These are phyloP conservation scores for Colletotrichum euphorbiae DNA, from an alignment of 2,329 filamentous ascomycete species.

Conservation along the genomic window DNA sequence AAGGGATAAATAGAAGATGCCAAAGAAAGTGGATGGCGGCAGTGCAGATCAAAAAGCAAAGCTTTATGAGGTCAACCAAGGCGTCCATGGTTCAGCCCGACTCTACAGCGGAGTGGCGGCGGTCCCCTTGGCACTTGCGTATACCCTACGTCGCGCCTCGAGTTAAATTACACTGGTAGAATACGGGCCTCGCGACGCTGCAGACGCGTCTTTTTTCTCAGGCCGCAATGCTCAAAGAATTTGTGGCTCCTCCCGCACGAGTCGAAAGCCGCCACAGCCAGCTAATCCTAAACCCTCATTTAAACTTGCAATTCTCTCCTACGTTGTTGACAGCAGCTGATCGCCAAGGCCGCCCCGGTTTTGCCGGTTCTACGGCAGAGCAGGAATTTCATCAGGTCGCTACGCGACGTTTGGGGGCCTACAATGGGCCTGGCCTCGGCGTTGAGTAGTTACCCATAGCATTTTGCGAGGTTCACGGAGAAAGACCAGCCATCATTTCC, in stretches of 20 bases:
- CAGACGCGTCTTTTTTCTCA: conserved; percentile 32
- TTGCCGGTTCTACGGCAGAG: conserved; percentile 21
- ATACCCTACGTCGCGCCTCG: conserved; percentile 29
- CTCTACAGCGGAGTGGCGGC: conserved; percentile 20
- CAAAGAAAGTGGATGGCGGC: background rate
- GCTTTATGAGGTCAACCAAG: background rate
- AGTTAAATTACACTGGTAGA: conserved; percentile 29
- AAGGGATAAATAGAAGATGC: conserved; percentile 5
- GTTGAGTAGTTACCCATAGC: background rate
- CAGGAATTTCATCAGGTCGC: background rate
- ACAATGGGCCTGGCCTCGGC: background rate
- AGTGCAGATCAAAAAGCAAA: conserved; percentile 8
- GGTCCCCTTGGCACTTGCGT: conserved; percentile 13
- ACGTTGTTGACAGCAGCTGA: conserved; percentile 25
- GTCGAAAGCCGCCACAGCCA: conserved; percentile 33
- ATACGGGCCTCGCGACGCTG: conserved; percentile 26
- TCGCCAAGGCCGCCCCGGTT: conserved; percentile 25
- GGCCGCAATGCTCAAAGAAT: conserved; percentile 27
- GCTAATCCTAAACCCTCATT: conserved; percentile 38
- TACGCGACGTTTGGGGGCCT: too few species aligned
- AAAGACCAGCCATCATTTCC: background rate
- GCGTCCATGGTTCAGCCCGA: conserved; percentile 3
- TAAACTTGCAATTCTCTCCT: conserved; percentile 30
- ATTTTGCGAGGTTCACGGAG: too few species aligned
- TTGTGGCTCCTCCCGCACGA: conserved; percentile 35